A percentile compares a stretch with the other conserved stretches of the same genome.
These are phyloP conservation scores for Tetratostichococcus sp. DNA, from an alignment of 139 green algal genomes.

Conservation along the genomic window DNA sequence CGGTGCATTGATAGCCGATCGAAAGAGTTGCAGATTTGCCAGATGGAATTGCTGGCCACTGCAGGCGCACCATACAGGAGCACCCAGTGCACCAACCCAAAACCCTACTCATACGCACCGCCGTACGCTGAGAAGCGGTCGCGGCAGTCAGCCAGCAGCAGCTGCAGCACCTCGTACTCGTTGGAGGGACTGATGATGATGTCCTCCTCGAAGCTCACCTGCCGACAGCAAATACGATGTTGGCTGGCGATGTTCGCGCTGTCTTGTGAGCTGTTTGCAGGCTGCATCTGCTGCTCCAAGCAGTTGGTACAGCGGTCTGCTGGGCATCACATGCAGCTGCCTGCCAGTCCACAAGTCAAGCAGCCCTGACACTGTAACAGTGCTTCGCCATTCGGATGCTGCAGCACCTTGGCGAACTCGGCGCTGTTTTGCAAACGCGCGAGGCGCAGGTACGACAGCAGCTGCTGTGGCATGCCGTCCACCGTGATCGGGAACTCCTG, in stretches of 20 bases:
- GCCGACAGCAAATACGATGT: conserved; percentile 2
- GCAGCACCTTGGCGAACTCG: conserved; percentile 48
- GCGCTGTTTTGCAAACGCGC: conserved; percentile 62
- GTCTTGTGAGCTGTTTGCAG: too few relatives aligned
- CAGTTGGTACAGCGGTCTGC: too few relatives aligned
- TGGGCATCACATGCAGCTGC: too few relatives aligned
- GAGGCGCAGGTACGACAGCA: conserved; percentile 87
- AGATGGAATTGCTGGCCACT: too few relatives aligned
- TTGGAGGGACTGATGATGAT: conserved; percentile 77
- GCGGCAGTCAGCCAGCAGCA: conserved; percentile 85
- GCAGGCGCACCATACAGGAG: too few relatives aligned
- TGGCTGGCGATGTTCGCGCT: not conserved
- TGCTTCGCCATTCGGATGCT: too few relatives aligned
- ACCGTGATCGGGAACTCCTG: conserved; percentile 85
- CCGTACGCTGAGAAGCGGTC: conserved; percentile 68
- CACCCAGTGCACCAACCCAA: too few relatives aligned
- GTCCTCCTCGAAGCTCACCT: conserved; percentile 90
- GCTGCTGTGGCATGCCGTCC: conserved; percentile 86
- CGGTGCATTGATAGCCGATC: too few relatives aligned
- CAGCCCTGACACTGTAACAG: too few relatives aligned
- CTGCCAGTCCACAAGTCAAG: too few relatives aligned
- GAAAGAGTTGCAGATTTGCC: too few relatives aligned
- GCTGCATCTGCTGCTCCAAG: not conserved
- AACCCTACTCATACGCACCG: too few relatives aligned
- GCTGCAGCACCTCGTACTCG: conserved; percentile 95